Evolutionary conservation across 306 rosid genomes (phyloP).

Genomic region (Castanea crenata): DNA sequence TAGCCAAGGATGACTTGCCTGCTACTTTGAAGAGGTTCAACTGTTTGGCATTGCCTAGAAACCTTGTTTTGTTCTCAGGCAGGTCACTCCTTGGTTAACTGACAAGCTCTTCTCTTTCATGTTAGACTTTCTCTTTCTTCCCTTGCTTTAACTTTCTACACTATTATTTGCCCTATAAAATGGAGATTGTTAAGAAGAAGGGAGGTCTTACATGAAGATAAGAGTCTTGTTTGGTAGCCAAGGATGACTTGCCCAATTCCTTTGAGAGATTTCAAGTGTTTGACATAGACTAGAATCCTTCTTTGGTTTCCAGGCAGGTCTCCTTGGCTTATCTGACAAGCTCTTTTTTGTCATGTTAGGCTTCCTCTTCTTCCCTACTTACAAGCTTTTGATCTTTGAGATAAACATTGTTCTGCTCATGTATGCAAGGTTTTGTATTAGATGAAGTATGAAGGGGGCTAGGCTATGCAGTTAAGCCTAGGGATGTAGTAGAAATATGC

Average conservation of each 20-base stretch:
- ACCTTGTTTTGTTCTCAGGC: slow-evolving; percentile 8
- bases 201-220: slow-evolving; percentile 28
- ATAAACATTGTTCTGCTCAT: too few species aligned
- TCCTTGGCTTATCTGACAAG: slow-evolving; percentile 23
- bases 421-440: too few species aligned
- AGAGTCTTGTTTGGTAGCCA: slow-evolving; percentile 29
- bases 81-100: slow-evolving; percentile 30
- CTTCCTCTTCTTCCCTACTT: slow-evolving; percentile 16
- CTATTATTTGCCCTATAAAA: too few species aligned
- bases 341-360: slow-evolving; percentile 24
- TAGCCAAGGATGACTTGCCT: slow-evolving; percentile 39
- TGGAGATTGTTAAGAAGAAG: not conserved
- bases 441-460: too few species aligned
- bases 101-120: slow-evolving; percentile 23
- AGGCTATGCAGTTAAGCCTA: too few species aligned
- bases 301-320: slow-evolving; percentile 18
- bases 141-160: too few species aligned
- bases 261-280: not conserved
- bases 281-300: not conserved
- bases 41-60: not conserved
- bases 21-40: not conserved
- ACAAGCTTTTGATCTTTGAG: not conserved
- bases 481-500: too few species aligned
- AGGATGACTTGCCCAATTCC: slow-evolving; percentile 16
- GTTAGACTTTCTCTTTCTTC: slow-evolving; percentile 15